These are phyloP conservation scores for Tuber aestivum DNA, from an alignment of 495 filamentous ascomycete species.

Conservation along the genomic window DNA sequence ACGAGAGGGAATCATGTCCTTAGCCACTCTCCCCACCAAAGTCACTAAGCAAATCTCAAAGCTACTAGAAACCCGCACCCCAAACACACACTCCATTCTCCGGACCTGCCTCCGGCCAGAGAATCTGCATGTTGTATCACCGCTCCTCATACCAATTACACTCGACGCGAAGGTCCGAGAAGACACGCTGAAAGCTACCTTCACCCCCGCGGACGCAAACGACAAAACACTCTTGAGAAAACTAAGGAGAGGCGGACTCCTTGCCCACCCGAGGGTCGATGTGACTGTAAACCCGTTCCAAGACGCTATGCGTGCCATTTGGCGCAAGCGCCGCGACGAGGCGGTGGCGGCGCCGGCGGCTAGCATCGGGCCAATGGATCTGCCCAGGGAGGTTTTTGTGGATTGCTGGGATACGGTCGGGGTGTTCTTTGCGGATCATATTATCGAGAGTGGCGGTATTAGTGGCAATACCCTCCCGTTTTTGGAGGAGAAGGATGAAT, in stretches of 20 bases:
- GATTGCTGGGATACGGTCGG: background rate
- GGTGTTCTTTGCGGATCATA: conserved; percentile 1
- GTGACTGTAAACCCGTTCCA: background rate
- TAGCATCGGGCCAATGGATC: background rate
- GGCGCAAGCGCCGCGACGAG: background rate
- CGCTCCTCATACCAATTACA: background rate
- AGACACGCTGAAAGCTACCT: background rate
- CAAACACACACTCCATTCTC: background rate
- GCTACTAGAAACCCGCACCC: background rate
- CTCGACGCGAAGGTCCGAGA: background rate
- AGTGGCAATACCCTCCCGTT: background rate
- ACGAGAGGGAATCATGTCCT: background rate
- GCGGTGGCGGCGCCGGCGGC: background rate
- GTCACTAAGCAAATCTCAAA: background rate
- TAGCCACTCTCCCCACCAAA: background rate
- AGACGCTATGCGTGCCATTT: background rate
- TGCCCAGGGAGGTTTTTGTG: background rate
- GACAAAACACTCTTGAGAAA: background rate
- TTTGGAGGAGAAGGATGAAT: background rate
- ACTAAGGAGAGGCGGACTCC: background rate
- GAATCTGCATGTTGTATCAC: background rate
- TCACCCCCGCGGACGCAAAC: background rate
- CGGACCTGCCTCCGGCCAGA: background rate
- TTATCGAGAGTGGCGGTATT: background rate
- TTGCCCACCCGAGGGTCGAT: background rate